phyloP scores from a whole-genome alignment of 2,329 filamentous ascomycete species.

The Orbilia javanica region DNA sequence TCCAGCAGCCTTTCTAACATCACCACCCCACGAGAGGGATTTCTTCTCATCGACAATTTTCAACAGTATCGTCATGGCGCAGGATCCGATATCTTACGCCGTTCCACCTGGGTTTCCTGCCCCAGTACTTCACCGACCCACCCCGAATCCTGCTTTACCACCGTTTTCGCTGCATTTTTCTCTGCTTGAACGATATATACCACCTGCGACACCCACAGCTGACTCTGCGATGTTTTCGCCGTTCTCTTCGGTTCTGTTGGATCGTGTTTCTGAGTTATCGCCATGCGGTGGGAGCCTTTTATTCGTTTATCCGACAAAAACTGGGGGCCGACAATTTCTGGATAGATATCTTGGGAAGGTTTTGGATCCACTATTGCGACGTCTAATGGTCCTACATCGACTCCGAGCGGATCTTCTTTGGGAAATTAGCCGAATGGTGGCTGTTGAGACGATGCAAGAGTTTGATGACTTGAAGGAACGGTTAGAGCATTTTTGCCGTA shows the following conservation, averaged over 20 bases:
- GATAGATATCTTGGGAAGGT: slow-evolving; percentile 62
- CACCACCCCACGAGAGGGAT: slow-evolving; percentile 54
- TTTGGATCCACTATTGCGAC: slow-evolving; percentile 61
- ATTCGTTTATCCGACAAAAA: slow-evolving; percentile 62
- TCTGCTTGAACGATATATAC: slow-evolving; percentile 62
- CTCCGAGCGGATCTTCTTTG: slow-evolving; percentile 61
- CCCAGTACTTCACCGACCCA: slow-evolving; percentile 57
- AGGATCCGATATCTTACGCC: slow-evolving; percentile 59
- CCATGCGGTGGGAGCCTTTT: slow-evolving; percentile 61
- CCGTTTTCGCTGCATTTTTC: slow-evolving; percentile 62
- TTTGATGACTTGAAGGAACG: slow-evolving; percentile 59
- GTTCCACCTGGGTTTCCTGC: slow-evolving; percentile 48
- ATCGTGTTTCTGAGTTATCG: slow-evolving; percentile 61
- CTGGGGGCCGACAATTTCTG: slow-evolving; percentile 61
- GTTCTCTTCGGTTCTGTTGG: slow-evolving; percentile 61
- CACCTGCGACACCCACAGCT: slow-evolving; percentile 60
- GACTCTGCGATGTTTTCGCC: slow-evolving; percentile 62
- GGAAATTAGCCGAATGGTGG: slow-evolving; percentile 61
- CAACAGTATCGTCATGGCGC: slow-evolving; percentile 62
- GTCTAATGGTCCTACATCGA: slow-evolving; percentile 62
- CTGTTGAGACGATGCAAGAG: slow-evolving; percentile 61
- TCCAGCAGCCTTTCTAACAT: slow-evolving; percentile 55
- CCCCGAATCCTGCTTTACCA: slow-evolving; percentile 61
- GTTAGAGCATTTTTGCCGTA: slow-evolving; percentile 60
- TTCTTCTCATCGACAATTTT: slow-evolving; percentile 62